phyloP scores from a whole-genome alignment of 2,329 filamentous ascomycete species.

The Raffaelea albimanens region DNA sequence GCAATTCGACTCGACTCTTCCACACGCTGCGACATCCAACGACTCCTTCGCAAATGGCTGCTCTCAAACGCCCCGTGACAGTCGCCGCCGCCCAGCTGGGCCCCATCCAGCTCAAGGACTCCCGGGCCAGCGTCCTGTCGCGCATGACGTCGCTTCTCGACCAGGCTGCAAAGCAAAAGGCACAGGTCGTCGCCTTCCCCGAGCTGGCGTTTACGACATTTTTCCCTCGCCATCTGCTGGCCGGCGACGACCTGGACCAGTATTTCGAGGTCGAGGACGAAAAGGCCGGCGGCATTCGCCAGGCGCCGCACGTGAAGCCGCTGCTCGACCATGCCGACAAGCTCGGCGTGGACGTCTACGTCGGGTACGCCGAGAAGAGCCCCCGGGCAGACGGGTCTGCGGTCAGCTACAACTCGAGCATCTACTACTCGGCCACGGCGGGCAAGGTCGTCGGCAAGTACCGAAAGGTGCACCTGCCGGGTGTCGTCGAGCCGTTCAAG shows the following conservation, averaged over 20 bases:
- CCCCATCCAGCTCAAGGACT: conserved; percentile 24
- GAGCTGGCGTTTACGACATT: conserved; percentile 46
- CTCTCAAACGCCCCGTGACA: conserved; percentile 5
- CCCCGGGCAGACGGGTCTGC: conserved; percentile 17
- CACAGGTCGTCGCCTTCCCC: conserved; percentile 40
- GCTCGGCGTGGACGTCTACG: conserved; percentile 36
- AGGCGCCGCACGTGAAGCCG: conserved; percentile 31
- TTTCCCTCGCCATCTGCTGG: conserved; percentile 41
- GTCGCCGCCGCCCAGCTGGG: conserved; percentile 46
- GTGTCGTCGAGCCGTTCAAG: conserved; percentile 37
- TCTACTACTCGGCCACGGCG: conserved; percentile 37
- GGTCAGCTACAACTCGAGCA: conserved; percentile 35
- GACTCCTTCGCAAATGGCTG: not conserved
- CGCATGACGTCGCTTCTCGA: conserved; percentile 42
- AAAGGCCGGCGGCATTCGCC: conserved; percentile 16
- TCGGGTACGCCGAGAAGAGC: conserved; percentile 41
- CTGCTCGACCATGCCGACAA: conserved; percentile 37
- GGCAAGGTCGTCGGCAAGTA: conserved; percentile 38
- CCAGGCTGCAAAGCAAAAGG: conserved; percentile 30
- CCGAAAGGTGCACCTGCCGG: conserved; percentile 44
- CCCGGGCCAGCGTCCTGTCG: conserved; percentile 28
- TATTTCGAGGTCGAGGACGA: conserved; percentile 39
- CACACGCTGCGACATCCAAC: too few relatives aligned
- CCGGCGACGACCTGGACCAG: conserved; percentile 29
- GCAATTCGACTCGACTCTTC: too few relatives aligned